Evolutionary conservation across 1,284 basidiomycete species (phyloP).

Genomic region (Microbotryomycetes sp.): DNA sequence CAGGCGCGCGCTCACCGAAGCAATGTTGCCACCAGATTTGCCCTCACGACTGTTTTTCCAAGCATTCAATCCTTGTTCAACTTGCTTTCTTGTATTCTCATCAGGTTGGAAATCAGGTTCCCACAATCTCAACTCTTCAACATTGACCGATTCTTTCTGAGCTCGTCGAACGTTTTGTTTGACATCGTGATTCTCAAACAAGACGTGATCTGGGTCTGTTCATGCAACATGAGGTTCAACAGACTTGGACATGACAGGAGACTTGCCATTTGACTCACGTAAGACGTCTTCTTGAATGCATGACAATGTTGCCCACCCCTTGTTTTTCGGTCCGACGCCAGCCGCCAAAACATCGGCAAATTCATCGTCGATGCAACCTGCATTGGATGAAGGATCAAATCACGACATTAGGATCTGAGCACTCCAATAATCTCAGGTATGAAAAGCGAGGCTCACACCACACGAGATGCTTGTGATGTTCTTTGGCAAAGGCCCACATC

Average conservation of each 20-base stretch:
- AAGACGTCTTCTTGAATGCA: conserved; percentile 26
- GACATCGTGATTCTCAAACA: conserved; percentile 27
- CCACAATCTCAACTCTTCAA: conserved; percentile 22
- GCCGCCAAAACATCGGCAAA: conserved; percentile 23
- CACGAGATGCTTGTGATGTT: conserved; percentile 18
- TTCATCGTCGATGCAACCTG: conserved; percentile 9
- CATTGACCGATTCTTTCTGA: conserved; percentile 13
- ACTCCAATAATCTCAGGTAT: no score
- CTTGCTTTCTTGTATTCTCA: conserved; percentile 5
- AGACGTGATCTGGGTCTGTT: conserved; percentile 27
- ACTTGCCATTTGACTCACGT: background rate
- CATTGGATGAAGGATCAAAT: no score
- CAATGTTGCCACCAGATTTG: conserved; percentile 16
- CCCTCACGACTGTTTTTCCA: conserved; percentile 22
- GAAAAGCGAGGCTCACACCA: conserved; percentile 8
- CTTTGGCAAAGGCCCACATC: conserved; percentile 16
- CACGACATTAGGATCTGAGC: no score
- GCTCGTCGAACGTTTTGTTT: conserved; percentile 21
- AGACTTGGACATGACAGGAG: background rate
- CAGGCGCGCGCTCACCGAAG: conserved; percentile 15
- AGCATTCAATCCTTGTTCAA: conserved; percentile 21
- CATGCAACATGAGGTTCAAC: background rate
- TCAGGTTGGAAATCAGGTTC: conserved; percentile 12
- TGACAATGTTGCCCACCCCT: conserved; percentile 18
- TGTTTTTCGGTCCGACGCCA: background rate